phyloP scores from a whole-genome alignment of 129 eudicot species.

The Dittrichia graveolens region DNA sequence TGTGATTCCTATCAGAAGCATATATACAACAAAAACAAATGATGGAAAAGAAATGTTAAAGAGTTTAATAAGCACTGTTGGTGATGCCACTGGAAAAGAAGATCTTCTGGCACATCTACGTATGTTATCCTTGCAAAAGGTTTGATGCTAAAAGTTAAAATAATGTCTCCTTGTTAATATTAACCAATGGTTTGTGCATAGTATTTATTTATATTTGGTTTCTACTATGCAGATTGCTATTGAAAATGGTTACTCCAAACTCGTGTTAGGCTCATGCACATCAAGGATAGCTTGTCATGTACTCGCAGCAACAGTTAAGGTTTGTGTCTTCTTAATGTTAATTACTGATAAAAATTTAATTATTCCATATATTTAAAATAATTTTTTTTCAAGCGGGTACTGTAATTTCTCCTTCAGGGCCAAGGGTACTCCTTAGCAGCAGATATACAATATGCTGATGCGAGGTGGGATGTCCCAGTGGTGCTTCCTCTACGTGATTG shows the following conservation, averaged over 20 bases:
- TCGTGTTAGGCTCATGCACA: slow-evolving; percentile 91
- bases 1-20: slow-evolving; percentile 57
- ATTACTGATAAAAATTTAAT: background rate
- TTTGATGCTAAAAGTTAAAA: slow-evolving; percentile 9
- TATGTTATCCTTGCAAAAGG: slow-evolving; percentile 89
- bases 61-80: slow-evolving; percentile 48
- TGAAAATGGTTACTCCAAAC: slow-evolving; percentile 82
- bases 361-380: background rate
- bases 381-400: no score
- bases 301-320: slow-evolving; percentile 93
- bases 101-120: slow-evolving; percentile 78
- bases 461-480: slow-evolving; percentile 88
- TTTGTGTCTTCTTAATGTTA: slow-evolving; percentile 25
- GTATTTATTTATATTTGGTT: background rate
- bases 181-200: background rate
- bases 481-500: slow-evolving; percentile 95
- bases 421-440: slow-evolving; percentile 99
- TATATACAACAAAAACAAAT: slow-evolving; percentile 47
- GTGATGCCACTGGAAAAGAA: slow-evolving; percentile 87
- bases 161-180: background rate
- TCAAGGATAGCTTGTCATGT: slow-evolving; percentile 92
- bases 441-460: slow-evolving; percentile 97
- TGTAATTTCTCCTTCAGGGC: slow-evolving; percentile 51
- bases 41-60: slow-evolving; percentile 54
- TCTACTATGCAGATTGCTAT: slow-evolving; percentile 67